Base-by-base conservation (phyloP, 108 stramenopile species). In the Cyclotella kingstonii region DNA sequence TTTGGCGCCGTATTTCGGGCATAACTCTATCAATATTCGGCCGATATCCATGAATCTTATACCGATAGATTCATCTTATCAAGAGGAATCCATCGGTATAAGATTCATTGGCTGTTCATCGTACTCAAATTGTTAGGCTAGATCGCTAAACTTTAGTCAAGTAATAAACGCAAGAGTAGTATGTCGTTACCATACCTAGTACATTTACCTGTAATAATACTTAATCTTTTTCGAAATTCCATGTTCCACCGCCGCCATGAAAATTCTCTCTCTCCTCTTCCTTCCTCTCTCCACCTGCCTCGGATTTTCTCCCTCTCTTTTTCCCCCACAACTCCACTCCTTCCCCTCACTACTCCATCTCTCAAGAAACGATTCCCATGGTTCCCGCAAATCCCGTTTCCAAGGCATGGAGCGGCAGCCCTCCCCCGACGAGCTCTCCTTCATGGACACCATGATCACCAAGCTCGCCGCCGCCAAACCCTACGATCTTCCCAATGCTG, bases 371-470 rank as follows among this genome's bases (percentile, higher is more conserved):
- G 57, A 73, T 53, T 68, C 43, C 25, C 47, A 23, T 33, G 27
- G 19, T n/a, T 47, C 50, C 35, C 23, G 36, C 21, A 51, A 15
- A 26, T 92, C 91, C 11, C 80, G 80, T 15, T 54, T 92, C 33
- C 79, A 89, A 60, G 92, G 89, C 29, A 94, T 90, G 67, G 82
- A 82, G 47, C 73, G 87, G 23, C 60, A 77, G 14, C 92, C 89
- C 5, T 77, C 81, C 2, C 63, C 57, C 9, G 35, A 81, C 23
- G 89, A 94, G 59, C 23, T 85, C 4, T 63, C 80, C 55, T 53
- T 94, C 47, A 94, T 94, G 80, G 92, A 94, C 68, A 85, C 90
- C 63, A 94, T 94, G 92, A 90, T 94, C 30, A 66, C 56, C 27
- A 94, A 94, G 61, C 55, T 94, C 21, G 40, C 78, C 45, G 59